Evolutionary conservation across 2,329 filamentous ascomycete species (phyloP).

Genomic region (Ceratocystis destructans): DNA sequence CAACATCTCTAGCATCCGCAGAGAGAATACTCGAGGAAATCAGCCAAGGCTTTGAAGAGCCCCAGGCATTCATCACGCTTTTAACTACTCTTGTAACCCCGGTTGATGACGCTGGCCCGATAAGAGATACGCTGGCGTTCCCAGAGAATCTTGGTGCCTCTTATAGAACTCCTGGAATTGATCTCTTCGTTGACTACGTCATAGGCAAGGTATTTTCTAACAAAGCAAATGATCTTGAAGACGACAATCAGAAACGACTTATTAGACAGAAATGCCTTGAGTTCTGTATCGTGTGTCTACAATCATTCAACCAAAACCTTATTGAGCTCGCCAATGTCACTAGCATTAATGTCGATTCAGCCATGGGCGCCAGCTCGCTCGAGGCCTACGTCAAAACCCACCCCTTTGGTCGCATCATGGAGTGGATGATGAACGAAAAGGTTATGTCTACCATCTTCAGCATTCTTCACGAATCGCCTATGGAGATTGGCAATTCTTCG

Average conservation of each 20-base stretch:
- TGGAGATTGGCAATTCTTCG: slow-evolving; percentile 56
- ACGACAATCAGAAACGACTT: slow-evolving; percentile 55
- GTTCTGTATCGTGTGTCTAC: slow-evolving; percentile 66
- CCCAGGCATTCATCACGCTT: slow-evolving; percentile 69
- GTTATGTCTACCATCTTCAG: slow-evolving; percentile 68
- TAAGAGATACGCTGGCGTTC: slow-evolving; percentile 70
- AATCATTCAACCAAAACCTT: slow-evolving; percentile 86
- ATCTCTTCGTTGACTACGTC: slow-evolving; percentile 84
- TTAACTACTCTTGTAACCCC: slow-evolving; percentile 60
- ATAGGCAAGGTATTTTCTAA: slow-evolving; percentile 63
- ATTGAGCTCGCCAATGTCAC: slow-evolving; percentile 73
- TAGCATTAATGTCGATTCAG: slow-evolving; percentile 57
- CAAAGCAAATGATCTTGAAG: slow-evolving; percentile 50
- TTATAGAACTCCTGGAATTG: slow-evolving; percentile 68
- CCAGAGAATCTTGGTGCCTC: slow-evolving; percentile 69
- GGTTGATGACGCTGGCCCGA: slow-evolving; percentile 41
- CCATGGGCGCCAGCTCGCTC: slow-evolving; percentile 61
- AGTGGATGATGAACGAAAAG: slow-evolving; percentile 93
- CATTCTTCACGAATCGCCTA: slow-evolving; percentile 61
- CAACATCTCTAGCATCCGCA: slow-evolving; percentile 29
- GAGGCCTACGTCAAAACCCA: slow-evolving; percentile 73
- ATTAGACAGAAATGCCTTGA: slow-evolving; percentile 70
- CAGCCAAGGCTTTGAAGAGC: slow-evolving; percentile 67
- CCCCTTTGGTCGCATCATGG: slow-evolving; percentile 88
- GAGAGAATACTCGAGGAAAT: slow-evolving; percentile 61